Base-by-base conservation (phyloP, 2,329 filamentous ascomycete genomes). In the Trichoderma koningii region DNA sequence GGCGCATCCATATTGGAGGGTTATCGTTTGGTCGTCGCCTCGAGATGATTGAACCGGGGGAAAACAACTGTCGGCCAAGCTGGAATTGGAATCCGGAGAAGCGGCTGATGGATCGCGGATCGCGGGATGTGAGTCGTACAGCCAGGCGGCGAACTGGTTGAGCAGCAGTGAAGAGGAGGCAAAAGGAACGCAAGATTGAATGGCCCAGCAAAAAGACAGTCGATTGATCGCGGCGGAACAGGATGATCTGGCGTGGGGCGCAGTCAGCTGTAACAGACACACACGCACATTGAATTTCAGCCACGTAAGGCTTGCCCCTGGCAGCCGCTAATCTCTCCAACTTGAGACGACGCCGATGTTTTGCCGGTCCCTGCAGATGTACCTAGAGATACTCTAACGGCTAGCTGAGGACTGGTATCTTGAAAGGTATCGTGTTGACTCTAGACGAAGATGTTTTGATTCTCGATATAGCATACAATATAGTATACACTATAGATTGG, bases 1-100 rank as follows among this genome's bases (percentile, higher is more conserved):
- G 89, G 85, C 73, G 88, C 88, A 82, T 97, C 92, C 93, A 97
- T 97, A 62, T 70, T 77, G 71, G 41, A 44, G 34, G 23, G 53
- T 12, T 55, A 34, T 19, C 62, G 23, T 51, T 52, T 34, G 48
- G 10, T 38, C 34, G 57, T 52, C 47, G 57, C 19, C 47, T 30
- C 34, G 47, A 45, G 17, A 10, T 23, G 17, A 44, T 23, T 42
- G 23, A 45, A 21, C 34, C 34, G 42, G 19, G 17, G 9, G 5
- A 9, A 9, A 44, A 26, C 1, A 19, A 44, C 12, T 44, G n/a
- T 3, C 34, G n/a, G 28, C 3, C 9, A 51, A 19, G 23, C 7
- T 19, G 26, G 26, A 52, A 0, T 12, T 12, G 26, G 30, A 12
- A 10, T n/a, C 10, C 3, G 23, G 53, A 64, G 19, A 38, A 34